Percentiles rank a stretch among this genome's conserved stretches.
phyloP scores from a whole-genome alignment of 2,329 filamentous ascomycete species.

The Xylariaceae sp. region DNA sequence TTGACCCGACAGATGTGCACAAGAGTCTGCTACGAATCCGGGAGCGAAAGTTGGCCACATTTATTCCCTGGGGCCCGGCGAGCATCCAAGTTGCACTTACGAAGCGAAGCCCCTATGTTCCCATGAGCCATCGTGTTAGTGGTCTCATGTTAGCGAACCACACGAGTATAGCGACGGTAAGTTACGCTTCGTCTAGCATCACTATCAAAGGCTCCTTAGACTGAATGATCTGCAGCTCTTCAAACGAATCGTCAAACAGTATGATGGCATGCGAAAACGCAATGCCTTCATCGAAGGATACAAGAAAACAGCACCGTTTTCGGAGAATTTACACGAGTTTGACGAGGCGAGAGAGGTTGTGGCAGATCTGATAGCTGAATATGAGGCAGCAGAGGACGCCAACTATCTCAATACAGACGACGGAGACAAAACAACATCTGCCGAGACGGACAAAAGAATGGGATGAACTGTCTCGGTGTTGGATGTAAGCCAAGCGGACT shows the following conservation, averaged over 20 bases:
- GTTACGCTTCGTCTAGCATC: conserved; percentile 20
- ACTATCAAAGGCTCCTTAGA: no score
- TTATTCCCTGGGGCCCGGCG: conserved; percentile 97
- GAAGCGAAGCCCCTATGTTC: conserved; percentile 93
- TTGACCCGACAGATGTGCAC: conserved; percentile 96
- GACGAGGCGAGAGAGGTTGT: conserved; percentile 93
- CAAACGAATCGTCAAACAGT: conserved; percentile 87
- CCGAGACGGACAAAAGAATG: conserved; percentile 50
- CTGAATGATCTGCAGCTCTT: conserved; percentile 57
- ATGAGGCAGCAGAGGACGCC: conserved; percentile 88
- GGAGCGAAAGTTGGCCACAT: conserved; percentile 87
- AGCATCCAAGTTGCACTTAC: conserved; percentile 97
- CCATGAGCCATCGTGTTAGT: conserved; percentile 89
- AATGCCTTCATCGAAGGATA: conserved; percentile 97
- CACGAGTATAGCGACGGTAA: conserved; percentile 86
- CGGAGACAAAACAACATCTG: conserved; percentile 49
- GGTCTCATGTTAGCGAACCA: conserved; percentile 98
- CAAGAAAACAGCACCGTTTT: conserved; percentile 91
- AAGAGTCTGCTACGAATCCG: conserved; percentile 96
- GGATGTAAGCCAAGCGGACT: neutral
- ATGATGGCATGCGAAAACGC: conserved; percentile 89
- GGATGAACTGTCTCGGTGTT: conserved; percentile 24
- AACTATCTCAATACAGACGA: conserved; percentile 80
- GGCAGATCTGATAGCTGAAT: conserved; percentile 85
- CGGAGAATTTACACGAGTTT: conserved; percentile 88